Conservation (phyloP, 441 rosid genomes). For the Croton setiger region DNA sequence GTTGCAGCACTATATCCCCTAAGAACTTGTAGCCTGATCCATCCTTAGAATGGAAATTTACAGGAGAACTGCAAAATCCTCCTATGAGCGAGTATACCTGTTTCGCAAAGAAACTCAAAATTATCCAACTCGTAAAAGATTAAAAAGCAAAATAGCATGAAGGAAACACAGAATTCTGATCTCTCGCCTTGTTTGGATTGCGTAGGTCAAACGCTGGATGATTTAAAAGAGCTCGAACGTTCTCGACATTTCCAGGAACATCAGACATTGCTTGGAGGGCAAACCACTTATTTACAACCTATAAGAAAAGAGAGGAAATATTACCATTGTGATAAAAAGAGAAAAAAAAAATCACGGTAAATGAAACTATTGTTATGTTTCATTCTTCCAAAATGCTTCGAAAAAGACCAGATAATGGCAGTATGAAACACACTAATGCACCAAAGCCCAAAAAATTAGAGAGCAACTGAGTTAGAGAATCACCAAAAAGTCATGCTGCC, state of each 20-base stretch:
- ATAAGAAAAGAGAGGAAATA: constrained; percentile 18
- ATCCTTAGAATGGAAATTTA: constrained; percentile 93
- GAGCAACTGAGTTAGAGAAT: constrained; percentile 13
- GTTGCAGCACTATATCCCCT: constrained; percentile 81
- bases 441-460: not conserved
- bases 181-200: constrained; percentile 82
- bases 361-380: too few relatives aligned
- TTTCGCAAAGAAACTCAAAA: constrained; percentile 2
- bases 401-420: not conserved
- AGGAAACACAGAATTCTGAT: not conserved
- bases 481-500: constrained; percentile 91
- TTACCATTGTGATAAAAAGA: not conserved
- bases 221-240: constrained; percentile 57
- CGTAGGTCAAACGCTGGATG: constrained; percentile 93
- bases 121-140: not conserved
- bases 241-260: constrained; percentile 82
- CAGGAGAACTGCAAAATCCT: constrained; percentile 80
- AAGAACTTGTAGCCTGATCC: constrained; percentile 94
- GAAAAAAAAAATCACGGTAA: too few relatives aligned
- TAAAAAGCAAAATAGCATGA: not conserved
- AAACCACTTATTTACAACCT: constrained; percentile 99
- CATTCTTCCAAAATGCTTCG: not conserved
- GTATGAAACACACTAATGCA: not conserved
- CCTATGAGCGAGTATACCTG: constrained; percentile 89
- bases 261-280: constrained; percentile 87